Conservation (phyloP, 2,329 filamentous ascomycete genomes). For the Pseudogymnoascus sp. region DNA sequence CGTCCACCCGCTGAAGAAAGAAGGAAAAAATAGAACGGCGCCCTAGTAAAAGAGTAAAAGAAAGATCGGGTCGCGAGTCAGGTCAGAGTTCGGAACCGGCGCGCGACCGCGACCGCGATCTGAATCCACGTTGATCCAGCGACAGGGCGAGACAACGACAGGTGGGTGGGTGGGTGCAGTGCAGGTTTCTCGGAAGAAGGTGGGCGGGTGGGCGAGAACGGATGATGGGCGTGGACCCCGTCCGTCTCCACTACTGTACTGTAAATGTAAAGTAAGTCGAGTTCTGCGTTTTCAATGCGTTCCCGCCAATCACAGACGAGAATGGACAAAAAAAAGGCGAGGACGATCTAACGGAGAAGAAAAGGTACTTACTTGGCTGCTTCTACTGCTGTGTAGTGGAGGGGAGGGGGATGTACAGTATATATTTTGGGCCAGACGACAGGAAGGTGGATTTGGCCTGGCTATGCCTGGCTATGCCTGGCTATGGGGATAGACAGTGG, state of each 20-base stretch:
- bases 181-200: too few species aligned
- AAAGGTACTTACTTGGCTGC: background rate
- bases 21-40: background rate
- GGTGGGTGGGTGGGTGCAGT: too few species aligned
- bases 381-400: background rate
- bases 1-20: background rate
- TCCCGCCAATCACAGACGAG: background rate
- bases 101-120: background rate
- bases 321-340: background rate
- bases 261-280: background rate
- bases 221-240: background rate
- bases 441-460: too few species aligned
- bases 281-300: too few species aligned
- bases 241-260: background rate
- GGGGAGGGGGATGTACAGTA: background rate
- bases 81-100: background rate
- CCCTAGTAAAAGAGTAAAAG: too few species aligned
- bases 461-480: too few species aligned
- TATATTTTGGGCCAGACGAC: background rate
- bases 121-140: background rate
- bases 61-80: background rate
- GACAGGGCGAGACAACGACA: background rate
- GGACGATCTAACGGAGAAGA: background rate
- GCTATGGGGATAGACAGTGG: too few species aligned
- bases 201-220: background rate